A percentile compares a stretch with the other conserved stretches of the same genome.
Evolutionary conservation across 2,329 filamentous ascomycete species (phyloP).

Genomic region (Aureobasidium lini): DNA sequence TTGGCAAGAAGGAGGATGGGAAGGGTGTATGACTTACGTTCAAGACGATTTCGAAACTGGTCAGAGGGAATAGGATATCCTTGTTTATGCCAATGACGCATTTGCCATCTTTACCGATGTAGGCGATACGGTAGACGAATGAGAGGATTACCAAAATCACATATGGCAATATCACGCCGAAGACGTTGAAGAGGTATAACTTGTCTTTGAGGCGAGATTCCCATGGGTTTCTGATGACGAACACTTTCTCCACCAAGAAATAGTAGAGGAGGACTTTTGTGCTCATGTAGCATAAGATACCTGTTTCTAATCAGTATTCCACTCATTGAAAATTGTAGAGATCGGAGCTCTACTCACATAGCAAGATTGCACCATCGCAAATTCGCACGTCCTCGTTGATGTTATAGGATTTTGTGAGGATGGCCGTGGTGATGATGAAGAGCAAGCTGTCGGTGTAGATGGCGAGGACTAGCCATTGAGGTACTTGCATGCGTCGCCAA

Average conservation of each 20-base stretch:
- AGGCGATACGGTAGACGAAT: conserved; percentile 2
- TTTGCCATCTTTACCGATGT: neutral
- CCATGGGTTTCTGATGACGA: neutral
- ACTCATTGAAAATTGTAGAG: too few relatives aligned
- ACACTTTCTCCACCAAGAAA: conserved; percentile 3
- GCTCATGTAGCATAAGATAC: neutral
- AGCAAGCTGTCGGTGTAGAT: conserved; percentile 3
- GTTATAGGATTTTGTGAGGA: neutral
- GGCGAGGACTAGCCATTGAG: neutral
- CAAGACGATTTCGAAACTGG: neutral
- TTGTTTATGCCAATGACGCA: conserved; percentile 8
- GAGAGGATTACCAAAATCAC: neutral
- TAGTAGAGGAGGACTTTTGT: neutral
- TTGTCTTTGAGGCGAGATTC: neutral
- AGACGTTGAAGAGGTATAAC: conserved; percentile 8
- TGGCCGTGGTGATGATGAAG: conserved; percentile 5
- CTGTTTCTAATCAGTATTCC: neutral
- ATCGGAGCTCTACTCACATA: neutral
- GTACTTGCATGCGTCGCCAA: neutral
- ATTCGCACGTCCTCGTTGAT: neutral
- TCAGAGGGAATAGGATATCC: neutral
- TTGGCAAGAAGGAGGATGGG: neutral
- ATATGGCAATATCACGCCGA: neutral
- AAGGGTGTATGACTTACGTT: neutral
- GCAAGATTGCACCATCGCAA: conserved; percentile 1